Conservation (phyloP, 495 filamentous ascomycete species). For the Penicillium paradoxum region DNA sequence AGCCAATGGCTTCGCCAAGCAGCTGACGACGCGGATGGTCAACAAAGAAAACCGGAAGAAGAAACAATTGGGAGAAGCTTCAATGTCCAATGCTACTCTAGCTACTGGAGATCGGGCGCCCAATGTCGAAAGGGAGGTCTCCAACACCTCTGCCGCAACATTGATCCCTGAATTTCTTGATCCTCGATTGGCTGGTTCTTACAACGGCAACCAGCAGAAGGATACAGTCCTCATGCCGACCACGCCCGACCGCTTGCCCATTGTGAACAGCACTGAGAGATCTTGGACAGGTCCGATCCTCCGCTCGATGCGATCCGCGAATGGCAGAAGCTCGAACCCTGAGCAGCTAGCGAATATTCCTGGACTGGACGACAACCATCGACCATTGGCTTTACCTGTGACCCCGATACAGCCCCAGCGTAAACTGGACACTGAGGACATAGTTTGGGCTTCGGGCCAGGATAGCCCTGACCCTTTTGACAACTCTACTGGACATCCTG, state of each 20-base stretch:
- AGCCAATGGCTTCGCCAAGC: constrained; percentile 53
- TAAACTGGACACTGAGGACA: background rate
- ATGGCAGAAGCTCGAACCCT: background rate
- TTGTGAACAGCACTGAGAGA: background rate
- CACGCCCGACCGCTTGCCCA: background rate
- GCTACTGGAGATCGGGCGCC: background rate
- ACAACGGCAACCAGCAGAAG: constrained; percentile 1
- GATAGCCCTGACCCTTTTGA: constrained; percentile 13
- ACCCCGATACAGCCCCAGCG: constrained; percentile 18
- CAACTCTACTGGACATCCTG: background rate
- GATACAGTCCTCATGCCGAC: background rate
- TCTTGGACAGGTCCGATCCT: background rate
- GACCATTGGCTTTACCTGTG: constrained; percentile 10
- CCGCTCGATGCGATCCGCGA: background rate
- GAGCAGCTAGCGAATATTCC: constrained; percentile 16
- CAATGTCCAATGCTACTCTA: background rate
- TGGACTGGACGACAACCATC: constrained; percentile 6
- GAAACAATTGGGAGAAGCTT: constrained; percentile 24
- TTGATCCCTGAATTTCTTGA: constrained; percentile 28
- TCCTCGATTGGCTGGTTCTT: constrained; percentile 30
- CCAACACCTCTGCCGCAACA: background rate
- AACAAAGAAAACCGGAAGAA: constrained; percentile 63
- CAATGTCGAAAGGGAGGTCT: background rate
- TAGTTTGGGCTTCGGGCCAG: background rate
- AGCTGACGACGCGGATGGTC: constrained; percentile 66